These are phyloP conservation scores for Endothia cerciana DNA, from an alignment of 2,329 filamentous ascomycete genomes.

Conservation along the genomic window DNA sequence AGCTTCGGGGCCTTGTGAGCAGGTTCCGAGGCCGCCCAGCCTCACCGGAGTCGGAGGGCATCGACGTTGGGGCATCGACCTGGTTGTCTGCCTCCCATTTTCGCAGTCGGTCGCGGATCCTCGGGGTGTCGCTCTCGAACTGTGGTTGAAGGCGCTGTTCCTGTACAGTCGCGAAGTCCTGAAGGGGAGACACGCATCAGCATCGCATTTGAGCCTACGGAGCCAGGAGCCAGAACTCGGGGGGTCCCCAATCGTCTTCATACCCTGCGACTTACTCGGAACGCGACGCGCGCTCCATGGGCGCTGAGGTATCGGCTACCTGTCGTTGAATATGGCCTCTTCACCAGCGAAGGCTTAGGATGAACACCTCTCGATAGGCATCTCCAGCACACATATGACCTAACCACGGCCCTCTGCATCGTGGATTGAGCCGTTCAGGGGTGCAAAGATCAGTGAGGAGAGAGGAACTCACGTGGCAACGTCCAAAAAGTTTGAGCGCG, in stretches of 20 bases:
- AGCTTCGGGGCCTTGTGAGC: conserved; percentile 40
- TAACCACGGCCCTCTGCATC: conserved; percentile 36
- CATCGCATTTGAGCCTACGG: background rate
- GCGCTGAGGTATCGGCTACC: conserved; percentile 11
- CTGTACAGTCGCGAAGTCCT: conserved; percentile 23
- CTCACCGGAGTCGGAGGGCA: conserved; percentile 37
- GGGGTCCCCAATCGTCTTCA: conserved; percentile 2
- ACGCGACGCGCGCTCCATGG: background rate
- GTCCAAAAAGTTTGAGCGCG: conserved; percentile 7
- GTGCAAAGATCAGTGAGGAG: background rate
- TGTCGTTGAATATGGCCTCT: conserved; percentile 14
- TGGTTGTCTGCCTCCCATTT: conserved; percentile 47
- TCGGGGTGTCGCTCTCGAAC: background rate
- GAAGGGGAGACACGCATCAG: background rate
- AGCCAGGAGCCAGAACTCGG: background rate
- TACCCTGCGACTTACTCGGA: conserved; percentile 12
- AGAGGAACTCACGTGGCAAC: background rate
- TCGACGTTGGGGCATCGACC: conserved; percentile 27
- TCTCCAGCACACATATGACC: conserved; percentile 40
- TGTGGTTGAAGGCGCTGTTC: conserved; percentile 4
- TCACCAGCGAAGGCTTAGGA: conserved; percentile 1
- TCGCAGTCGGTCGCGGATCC: conserved; percentile 47
- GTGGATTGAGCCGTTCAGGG: conserved; percentile 31
- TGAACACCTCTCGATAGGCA: conserved; percentile 32
- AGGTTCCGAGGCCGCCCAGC: conserved; percentile 39